A percentile compares a stretch with the other conserved stretches of the same genome.
These are phyloP conservation scores for Populus nigra DNA, from an alignment of 345 rosid species.

Conservation along the genomic window DNA sequence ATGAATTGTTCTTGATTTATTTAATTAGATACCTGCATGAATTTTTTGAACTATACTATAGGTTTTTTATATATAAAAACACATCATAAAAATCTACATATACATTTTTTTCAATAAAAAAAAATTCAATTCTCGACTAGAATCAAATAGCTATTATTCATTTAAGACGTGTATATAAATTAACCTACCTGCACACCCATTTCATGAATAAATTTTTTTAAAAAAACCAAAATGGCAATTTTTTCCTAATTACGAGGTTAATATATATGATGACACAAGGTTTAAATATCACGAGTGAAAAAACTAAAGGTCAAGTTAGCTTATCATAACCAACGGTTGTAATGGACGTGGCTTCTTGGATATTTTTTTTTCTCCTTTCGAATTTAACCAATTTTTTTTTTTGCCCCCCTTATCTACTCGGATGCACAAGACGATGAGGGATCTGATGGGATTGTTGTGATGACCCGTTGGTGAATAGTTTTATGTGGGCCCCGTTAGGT, in stretches of 20 bases:
- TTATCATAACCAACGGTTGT: background rate
- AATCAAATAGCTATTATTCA: too few species aligned
- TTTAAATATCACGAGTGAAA: background rate
- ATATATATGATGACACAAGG: background rate
- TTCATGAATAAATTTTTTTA: background rate
- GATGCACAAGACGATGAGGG: background rate
- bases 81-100: too few species aligned
- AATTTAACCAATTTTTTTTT: background rate
- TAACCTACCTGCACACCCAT: too few species aligned
- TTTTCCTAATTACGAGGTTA: background rate
- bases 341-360: background rate
- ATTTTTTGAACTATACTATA: too few species aligned
- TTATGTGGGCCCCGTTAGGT: background rate
- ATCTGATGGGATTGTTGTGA: background rate
- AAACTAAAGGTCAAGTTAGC: constrained; percentile 22
- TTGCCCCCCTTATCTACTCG: background rate
- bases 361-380: background rate
- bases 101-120: too few species aligned
- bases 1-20: too few species aligned
- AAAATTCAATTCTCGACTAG: too few species aligned
- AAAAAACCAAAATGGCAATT: constrained; percentile 1
- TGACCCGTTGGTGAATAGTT: background rate
- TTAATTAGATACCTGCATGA: too few species aligned
- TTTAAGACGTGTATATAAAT: too few species aligned
- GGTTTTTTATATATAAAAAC: too few species aligned